Base-by-base conservation (phyloP, 345 rosid genomes). In the Angophora floribunda region DNA sequence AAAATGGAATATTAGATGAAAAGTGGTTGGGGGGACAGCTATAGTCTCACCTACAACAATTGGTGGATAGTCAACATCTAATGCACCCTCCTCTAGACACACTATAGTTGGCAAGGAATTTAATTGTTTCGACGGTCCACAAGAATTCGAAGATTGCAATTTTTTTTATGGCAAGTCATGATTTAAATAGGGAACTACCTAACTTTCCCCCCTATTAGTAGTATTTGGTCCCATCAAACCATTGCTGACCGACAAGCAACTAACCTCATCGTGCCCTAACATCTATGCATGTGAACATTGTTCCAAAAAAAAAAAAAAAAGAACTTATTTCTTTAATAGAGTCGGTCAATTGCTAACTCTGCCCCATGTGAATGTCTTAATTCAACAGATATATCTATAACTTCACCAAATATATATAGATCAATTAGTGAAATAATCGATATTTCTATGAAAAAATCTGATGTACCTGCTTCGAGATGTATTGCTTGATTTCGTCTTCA, bases 381-480 rank as follows among this genome's bases (percentile, higher is more conserved):
- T 75, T 36, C 26, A 36, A 36, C 24, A 75, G 47, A 75, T 19
- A 36, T 75, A 75, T 75, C 82, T 75, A 75, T 75, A 41, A 75
- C 9, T 75, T 19, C 14, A 41, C 82, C 2, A 19, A 32, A 41
- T 36, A 41, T 17, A 75, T 2, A 2, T 55, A 63, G n/a, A n/a
- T 63, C 75, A n/a, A 63, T 14, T n/a, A n/a, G 75, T n/a, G 75
- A 63, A 63, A 63, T 4, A 15, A 63, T n/a, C 41, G 75, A 2
- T n/a, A n/a, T 49, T 4, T 51, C 15, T 3, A 85, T 9, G 17
- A 15, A 85, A 45, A 85, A 28, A 85, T 30, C 5, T 28, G 24
- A n/a, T 85, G 51, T 89, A 96, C 99, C 96, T 97, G 99, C 87
- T 96, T 93, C 47, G 97, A 95, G 89, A 96, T 92, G 90, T 90